Percentiles rank a stretch among this genome's conserved stretches.
Evolutionary conservation across 78 protist species (phyloP).

Genomic region (Dictyostelium brefeldianum): DNA sequence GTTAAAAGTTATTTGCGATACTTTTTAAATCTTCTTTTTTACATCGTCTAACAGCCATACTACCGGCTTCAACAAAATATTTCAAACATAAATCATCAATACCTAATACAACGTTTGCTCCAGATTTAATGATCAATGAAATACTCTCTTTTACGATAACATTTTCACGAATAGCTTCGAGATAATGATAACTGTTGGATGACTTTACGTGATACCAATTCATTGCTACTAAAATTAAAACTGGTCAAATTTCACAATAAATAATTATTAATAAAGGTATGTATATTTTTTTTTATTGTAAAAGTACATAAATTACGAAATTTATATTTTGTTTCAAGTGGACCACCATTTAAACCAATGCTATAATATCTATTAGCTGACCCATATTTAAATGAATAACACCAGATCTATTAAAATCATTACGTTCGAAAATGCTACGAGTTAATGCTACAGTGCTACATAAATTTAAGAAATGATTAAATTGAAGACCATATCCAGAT

Average conservation of each 20-base stretch:
- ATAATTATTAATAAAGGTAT: too few relatives aligned
- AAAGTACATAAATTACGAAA: too few relatives aligned
- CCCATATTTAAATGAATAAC: slow-evolving; percentile 6
- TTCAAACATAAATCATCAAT: slow-evolving; percentile 97
- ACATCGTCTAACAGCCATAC: slow-evolving; percentile 97
- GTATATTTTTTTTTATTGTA: too few relatives aligned
- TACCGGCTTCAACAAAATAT: slow-evolving; percentile 97
- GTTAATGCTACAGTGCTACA: slow-evolving; percentile 49
- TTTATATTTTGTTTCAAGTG: too few relatives aligned
- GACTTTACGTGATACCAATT: too few relatives aligned
- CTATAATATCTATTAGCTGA: slow-evolving; percentile 18
- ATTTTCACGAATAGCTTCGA: slow-evolving; percentile 93
- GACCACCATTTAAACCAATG: slow-evolving; percentile 36
- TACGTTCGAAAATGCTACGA: slow-evolving; percentile 31
- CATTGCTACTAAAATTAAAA: too few relatives aligned
- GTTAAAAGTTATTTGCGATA: too few relatives aligned
- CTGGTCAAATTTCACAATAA: too few relatives aligned
- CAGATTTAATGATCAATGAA: slow-evolving; percentile 94
- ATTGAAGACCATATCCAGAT: slow-evolving; percentile 21
- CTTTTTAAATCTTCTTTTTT: slow-evolving; percentile 95
- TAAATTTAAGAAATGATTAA: slow-evolving; percentile 17
- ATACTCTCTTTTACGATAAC: slow-evolving; percentile 79
- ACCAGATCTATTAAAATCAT: slow-evolving; percentile 61
- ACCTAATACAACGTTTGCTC: slow-evolving; percentile 99
- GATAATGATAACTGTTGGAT: too few relatives aligned